Evolutionary conservation across 2,329 filamentous ascomycete genomes (phyloP).

Genomic region (Fusarium phyllophilum): DNA sequence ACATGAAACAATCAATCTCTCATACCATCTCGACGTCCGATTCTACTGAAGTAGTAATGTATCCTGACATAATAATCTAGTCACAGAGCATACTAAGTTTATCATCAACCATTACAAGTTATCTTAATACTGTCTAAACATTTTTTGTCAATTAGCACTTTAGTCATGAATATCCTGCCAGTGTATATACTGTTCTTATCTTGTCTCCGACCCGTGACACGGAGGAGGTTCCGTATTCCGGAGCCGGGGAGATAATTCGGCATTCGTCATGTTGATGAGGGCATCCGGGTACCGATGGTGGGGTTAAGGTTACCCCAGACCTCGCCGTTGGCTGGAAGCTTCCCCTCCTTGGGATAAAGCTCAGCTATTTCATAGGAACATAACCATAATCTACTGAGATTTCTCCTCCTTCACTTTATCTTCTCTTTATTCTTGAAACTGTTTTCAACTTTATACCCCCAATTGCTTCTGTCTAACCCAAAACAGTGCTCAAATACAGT

Average conservation of each 20-base stretch:
- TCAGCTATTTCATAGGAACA: conserved; percentile 20
- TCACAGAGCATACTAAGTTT: neutral
- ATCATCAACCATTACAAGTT: neutral
- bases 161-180: neutral
- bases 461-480: neutral
- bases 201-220: conserved; percentile 22
- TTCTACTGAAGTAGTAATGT: neutral
- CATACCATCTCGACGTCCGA: neutral
- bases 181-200: neutral
- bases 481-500: neutral
- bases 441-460: neutral
- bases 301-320: conserved; percentile 30
- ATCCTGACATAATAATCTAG: neutral
- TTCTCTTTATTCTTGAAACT: neutral
- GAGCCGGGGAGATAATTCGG: conserved; percentile 39
- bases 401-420: conserved; percentile 1
- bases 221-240: conserved; percentile 27
- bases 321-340: conserved; percentile 28
- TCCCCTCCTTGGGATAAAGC: conserved; percentile 25
- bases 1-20: neutral
- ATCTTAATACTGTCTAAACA: neutral
- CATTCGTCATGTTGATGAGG: conserved; percentile 30
- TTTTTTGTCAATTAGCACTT: neutral
- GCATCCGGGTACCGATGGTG: conserved; percentile 31
- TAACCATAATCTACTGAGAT: conserved; percentile 7